phyloP scores from a whole-genome alignment of 2,329 filamentous ascomycete species.

The Penicillium capsulatum region DNA sequence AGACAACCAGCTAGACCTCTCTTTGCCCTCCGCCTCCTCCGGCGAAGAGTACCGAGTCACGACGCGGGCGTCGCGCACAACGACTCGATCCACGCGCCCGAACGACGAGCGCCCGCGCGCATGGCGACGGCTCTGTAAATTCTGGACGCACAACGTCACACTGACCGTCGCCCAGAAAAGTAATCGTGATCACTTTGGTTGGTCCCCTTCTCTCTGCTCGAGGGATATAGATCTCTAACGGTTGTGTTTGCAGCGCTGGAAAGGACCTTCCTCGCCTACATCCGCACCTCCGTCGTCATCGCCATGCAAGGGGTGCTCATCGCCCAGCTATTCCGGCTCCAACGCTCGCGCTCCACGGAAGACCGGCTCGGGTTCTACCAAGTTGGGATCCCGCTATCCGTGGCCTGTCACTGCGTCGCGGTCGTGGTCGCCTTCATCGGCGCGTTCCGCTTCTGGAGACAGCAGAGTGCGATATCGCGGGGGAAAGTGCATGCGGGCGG shows the following conservation, averaged over 20 bases:
- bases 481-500: conserved; percentile 57
- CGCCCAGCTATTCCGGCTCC: conserved; percentile 63
- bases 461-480: conserved; percentile 56
- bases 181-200: conserved; percentile 43
- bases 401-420: conserved; percentile 49
- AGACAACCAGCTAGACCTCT: conserved; percentile 22
- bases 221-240: background rate
- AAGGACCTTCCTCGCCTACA: conserved; percentile 68
- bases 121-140: conserved; percentile 67
- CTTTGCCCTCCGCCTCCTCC: conserved; percentile 31
- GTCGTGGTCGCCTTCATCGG: conserved; percentile 53
- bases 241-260: conserved; percentile 57
- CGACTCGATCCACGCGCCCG: conserved; percentile 19
- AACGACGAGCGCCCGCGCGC: conserved; percentile 44
- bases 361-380: conserved; percentile 55
- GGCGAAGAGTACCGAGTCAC: conserved; percentile 30
- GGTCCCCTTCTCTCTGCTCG: conserved; percentile 2
- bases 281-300: conserved; percentile 65
- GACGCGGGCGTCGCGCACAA: conserved; percentile 18
- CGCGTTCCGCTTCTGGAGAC: conserved; percentile 56
- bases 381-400: conserved; percentile 57
- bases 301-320: conserved; percentile 63
- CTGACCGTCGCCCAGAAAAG: conserved; percentile 39
- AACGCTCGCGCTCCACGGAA: conserved; percentile 36
- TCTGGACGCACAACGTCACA: conserved; percentile 63